Evolutionary conservation across 1,284 basidiomycete genomes (phyloP), one percentile per base, ranked within the genome.

Genomic region (Megacollybia platyphylla): DNA sequence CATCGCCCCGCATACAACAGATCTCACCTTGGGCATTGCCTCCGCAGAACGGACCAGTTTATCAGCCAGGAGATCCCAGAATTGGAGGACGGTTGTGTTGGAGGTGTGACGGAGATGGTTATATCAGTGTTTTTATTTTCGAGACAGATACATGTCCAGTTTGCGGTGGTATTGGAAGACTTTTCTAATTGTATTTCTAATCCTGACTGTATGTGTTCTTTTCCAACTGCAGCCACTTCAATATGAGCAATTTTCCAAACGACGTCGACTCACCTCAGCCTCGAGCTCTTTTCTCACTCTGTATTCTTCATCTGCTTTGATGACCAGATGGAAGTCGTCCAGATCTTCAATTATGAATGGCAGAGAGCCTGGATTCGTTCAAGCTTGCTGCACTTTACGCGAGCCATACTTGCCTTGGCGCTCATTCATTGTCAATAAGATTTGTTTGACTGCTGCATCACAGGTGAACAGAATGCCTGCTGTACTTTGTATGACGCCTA

Each of bases 381-480:
- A 24, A 24, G 3, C 4, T 24, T 24, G 20, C 20, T 24, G 20
- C 1, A 24, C 20, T 4, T 4, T 24, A 3, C 20, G 20, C 5
- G 20, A 24, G 20, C 20, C 20, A 24, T 5, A 24, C 20, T 24
- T 24, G 20, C 20, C 20, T 24, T 72, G 63, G 52, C 72, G 77
- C 59, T 89, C 84, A 58, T 93, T 87, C 70, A 92, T 76, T 10
- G 76, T 67, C 31, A 91, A 68, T 24, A 91, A 69, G 44, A 92
- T 90, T 57, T 92, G 88, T 61, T 92, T 92, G 42, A 91, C 88
- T 3, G 88, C 89, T 4, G 87, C 77, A 57, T 92, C 88, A 54
- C 89, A 87, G 51, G 78, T 84, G 42, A 88, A 62, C 49, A 87
- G 70, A 41, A 84, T 62, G 34, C 85, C 82, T 85, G 46, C 41